A percentile compares a stretch with the other conserved stretches of the same genome.
These are phyloP conservation scores for Yamadazyma membranifaciens DNA, from an alignment of 1,139 yeast species.

Conservation along the genomic window DNA sequence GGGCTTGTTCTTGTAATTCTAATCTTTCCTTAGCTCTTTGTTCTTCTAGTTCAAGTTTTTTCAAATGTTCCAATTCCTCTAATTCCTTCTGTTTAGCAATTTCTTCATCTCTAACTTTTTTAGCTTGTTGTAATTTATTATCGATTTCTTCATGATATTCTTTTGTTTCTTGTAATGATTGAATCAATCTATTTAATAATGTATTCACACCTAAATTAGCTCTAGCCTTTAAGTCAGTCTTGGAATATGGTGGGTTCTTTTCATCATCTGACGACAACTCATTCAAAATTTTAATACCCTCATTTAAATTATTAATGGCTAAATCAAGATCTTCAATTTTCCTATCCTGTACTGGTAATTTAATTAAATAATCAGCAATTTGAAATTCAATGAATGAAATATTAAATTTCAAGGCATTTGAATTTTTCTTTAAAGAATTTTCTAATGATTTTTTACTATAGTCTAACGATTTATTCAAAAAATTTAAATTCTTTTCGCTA, in stretches of 20 bases:
- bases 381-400: constrained; percentile 84
- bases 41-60: constrained; percentile 44
- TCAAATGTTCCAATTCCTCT: constrained; percentile 35
- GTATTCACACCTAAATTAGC: constrained; percentile 82
- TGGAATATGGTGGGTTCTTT: constrained; percentile 69
- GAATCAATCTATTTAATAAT: constrained; percentile 66
- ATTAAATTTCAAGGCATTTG: constrained; percentile 57
- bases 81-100: constrained; percentile 39
- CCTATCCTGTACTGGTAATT: constrained; percentile 60
- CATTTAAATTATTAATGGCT: constrained; percentile 57
- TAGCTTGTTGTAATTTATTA: constrained; percentile 71
- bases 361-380: constrained; percentile 78
- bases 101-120: constrained; percentile 61
- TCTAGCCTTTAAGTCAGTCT: constrained; percentile 77
- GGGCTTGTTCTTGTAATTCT: constrained; percentile 75
- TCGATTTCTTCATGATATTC: constrained; percentile 60
- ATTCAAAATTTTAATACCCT: constrained; percentile 61
- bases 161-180: constrained; percentile 70
- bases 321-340: constrained; percentile 58
- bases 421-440: constrained; percentile 32
- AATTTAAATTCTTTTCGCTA: constrained; percentile 61
- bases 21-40: constrained; percentile 67
- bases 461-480: constrained; percentile 60
- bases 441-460: constrained; percentile 59
- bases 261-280: constrained; percentile 53